Base-by-base conservation (phyloP, 805 yeast species). In the Brettanomyces bruxellensis region DNA sequence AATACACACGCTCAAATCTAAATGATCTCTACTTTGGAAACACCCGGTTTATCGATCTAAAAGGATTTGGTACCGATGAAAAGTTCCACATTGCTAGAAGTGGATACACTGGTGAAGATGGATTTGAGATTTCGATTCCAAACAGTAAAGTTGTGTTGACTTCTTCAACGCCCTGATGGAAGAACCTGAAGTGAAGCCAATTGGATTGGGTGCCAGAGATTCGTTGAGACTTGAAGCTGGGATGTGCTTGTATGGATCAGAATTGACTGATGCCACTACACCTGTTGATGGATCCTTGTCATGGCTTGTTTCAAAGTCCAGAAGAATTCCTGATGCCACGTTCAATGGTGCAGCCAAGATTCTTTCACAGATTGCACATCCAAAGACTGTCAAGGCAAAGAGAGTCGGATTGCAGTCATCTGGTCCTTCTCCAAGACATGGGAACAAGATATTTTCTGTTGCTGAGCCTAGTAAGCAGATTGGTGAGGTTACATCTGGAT, bases 91-190 rank as follows among this genome's bases (percentile, higher is more conserved):
- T 89, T n/a, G 86, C 96, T 3, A 81, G 99, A 65, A 86, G 95
- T 24, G 99, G 99, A 2, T 93, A 93, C 70, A 93, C 99, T 5
- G 99, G 99, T 18, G 99, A 93, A 67, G 99, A 93, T 63, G 99
- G 99, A 1, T 91, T 93, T 64, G 99, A 93, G 65, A 76, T 91
- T 48, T 81, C 95, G 7, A 81, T 90, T 49, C 83, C 87, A 25
- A 69, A 76, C 47, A 57, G 63, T 43, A 67, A 71, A 45, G 61
- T 72, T 23, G 91, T 1, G 61, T 68, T 30, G 78, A 74, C 1
- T 78, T 93, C 54, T 79, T 93, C 40, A 67, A 75, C 48, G 70
- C 75, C 5, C 66, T 88, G 44, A 64, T 86, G 39, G 72, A 67
- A 44, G 79, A 59, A 47, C 69, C 72, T 43, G 62, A 69, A 11